Conservation (phyloP, 768 basidiomycete species). For the Suillus alpinus region DNA sequence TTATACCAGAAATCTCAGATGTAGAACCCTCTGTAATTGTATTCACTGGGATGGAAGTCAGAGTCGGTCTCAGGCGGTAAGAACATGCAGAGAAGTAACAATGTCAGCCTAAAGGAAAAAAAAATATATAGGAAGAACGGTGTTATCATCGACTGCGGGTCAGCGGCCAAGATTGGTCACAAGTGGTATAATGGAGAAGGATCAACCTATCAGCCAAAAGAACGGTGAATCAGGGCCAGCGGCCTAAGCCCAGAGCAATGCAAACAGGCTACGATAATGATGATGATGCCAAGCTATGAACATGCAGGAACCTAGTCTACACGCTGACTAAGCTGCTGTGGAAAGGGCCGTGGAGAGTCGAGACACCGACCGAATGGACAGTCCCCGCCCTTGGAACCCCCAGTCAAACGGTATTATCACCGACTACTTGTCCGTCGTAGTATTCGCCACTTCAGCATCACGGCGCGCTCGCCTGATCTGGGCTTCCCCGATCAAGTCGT, state of each 20-base stretch:
- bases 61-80: neutral
- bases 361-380: too few relatives aligned
- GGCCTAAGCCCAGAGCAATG: too few relatives aligned
- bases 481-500: conserved; percentile 22
- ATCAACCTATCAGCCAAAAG: neutral
- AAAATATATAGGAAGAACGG: neutral
- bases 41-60: neutral
- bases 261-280: too few relatives aligned
- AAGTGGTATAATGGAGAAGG: neutral
- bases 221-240: too few relatives aligned
- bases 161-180: neutral
- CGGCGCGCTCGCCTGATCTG: neutral
- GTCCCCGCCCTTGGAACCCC: too few relatives aligned
- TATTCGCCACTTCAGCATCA: neutral
- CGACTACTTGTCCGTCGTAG: neutral
- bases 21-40: neutral
- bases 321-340: too few relatives aligned
- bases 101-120: neutral
- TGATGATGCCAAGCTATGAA: too few relatives aligned
- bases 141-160: neutral
- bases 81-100: neutral
- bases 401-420: too few relatives aligned
- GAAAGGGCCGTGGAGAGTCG: too few relatives aligned
- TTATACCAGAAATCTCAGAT: neutral
- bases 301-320: too few relatives aligned